Base-by-base conservation (phyloP, 2,329 filamentous ascomycete genomes). In the Laburnicola sp. region DNA sequence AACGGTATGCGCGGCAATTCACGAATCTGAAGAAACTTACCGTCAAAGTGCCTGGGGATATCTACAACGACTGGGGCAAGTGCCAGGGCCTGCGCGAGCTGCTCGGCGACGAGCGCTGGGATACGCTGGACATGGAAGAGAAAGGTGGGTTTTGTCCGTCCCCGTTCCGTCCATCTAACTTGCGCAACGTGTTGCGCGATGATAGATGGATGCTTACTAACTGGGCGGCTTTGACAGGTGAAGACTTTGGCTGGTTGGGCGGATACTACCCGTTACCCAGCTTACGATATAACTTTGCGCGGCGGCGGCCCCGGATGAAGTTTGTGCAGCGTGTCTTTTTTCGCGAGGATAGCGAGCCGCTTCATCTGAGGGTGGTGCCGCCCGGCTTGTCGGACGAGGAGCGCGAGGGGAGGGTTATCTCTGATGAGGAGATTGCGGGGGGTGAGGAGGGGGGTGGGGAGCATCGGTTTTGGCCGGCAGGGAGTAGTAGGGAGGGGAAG, bases 21-120 rank as follows among this genome's bases (percentile, higher is more conserved):
- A 68, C 57, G n/a, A 70, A 70, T 32, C 57, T 72, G 2, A 72
- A 70, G 53, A 72, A 72, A 37, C 56, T 71, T 11, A 69, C 63
- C 0, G 58, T 57, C 16, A 63, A 66, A 26, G 58, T 72, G 2
- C 70, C 70, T 0, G 57, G 56, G 26, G 61, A 61, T 6, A 69
- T 72, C 35, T 72, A 70, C 50, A 57, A 65, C 7, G 68, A 69
- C 45, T 72, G 70, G 70, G 63, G 60, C 5, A 59, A 56, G 11
- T 58, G 54, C 3, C 37, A 50, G 26, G 58, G 59, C 3, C 45
- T 71, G 1, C 50, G 55, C 4, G 34, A 35, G 0, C 42, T 71
- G 2, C 57, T 72, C 2, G 34, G 31, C 5, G 64, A 69, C 26
- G 50, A 61, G 16, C 58, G 62, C 9, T 72, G 69, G 69, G 47